Conservation (phyloP, 1,284 basidiomycete genomes). For the Laetiporus sulphureus region DNA sequence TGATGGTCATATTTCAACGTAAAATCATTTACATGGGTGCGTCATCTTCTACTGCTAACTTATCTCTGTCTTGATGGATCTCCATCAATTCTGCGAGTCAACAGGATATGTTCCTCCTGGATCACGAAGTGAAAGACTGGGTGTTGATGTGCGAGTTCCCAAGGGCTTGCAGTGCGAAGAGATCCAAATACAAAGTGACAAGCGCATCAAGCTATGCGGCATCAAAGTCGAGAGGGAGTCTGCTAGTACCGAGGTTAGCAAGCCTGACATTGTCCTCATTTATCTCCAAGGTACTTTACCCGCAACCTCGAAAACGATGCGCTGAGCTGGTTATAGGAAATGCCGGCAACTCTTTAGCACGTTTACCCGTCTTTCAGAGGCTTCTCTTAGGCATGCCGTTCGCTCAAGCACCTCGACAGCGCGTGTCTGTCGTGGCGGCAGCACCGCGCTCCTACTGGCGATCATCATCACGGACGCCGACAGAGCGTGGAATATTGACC, state of each 20-base stretch:
- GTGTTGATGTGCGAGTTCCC: constrained; percentile 17
- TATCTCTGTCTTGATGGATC: no score
- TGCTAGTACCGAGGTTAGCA: background rate
- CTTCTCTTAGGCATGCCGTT: constrained; percentile 11
- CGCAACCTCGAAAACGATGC: background rate
- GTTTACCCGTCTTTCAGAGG: constrained; percentile 39
- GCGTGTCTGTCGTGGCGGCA: constrained; percentile 26
- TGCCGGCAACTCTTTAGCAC: constrained; percentile 42
- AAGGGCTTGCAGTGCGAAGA: constrained; percentile 23
- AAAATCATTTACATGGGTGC: constrained; percentile 47
- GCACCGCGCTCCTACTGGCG: constrained; percentile 39
- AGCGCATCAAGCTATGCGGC: constrained; percentile 20
- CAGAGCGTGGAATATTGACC: constrained; percentile 30
- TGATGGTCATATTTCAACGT: constrained; percentile 44
- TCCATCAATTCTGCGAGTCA: no score
- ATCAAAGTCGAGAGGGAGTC: constrained; percentile 18
- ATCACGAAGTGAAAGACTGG: constrained; percentile 31
- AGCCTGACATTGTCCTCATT: constrained; percentile 24
- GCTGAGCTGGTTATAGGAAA: constrained; percentile 30
- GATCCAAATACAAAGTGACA: constrained; percentile 21
- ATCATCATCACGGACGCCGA: constrained; percentile 28
- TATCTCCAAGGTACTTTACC: constrained; percentile 32
- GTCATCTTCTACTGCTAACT: no score
- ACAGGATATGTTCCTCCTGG: constrained; percentile 40
- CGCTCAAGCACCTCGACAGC: constrained; percentile 7